A percentile compares a stretch with the other conserved stretches of the same genome.
These are phyloP conservation scores for Plasmodium relictum DNA, from an alignment of 169 alveolate genomes.

Conservation along the genomic window DNA sequence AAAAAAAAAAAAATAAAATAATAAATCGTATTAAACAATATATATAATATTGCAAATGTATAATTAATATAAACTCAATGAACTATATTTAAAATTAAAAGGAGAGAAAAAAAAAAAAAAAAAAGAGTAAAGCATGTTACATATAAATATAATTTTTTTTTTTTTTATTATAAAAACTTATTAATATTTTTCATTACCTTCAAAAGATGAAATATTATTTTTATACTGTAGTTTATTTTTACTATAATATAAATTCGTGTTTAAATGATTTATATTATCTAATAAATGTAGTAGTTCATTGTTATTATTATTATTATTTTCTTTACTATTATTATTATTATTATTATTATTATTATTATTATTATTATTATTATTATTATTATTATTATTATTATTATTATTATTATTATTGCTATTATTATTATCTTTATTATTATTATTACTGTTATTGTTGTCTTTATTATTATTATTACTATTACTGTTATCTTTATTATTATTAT, in stretches of 20 bases:
- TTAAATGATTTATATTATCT: constrained; percentile 16
- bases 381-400: background rate
- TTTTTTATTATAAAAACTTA: background rate
- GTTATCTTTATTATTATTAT: background rate
- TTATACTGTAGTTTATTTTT: constrained; percentile 3
- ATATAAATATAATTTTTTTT: too few species aligned
- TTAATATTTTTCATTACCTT: constrained; percentile 5
- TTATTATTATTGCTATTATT: background rate
- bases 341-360: background rate
- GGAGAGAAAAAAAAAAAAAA: too few species aligned
- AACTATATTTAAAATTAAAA: too few species aligned
- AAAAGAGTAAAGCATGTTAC: too few species aligned
- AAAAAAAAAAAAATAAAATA: background rate
- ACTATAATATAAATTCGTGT: constrained; percentile 1
- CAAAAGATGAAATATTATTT: constrained; percentile 1
- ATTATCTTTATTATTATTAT: background rate
- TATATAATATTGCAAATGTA: background rate
- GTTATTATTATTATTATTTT: background rate
- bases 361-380: background rate
- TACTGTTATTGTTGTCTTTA: background rate
- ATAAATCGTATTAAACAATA: background rate
- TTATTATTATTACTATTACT: background rate
- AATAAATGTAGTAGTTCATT: background rate
- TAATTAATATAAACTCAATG: background rate
- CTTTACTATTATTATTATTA: background rate